Evolutionary conservation across 2,329 filamentous ascomycete genomes (phyloP).

Genomic region (Pezicula carpinea): DNA sequence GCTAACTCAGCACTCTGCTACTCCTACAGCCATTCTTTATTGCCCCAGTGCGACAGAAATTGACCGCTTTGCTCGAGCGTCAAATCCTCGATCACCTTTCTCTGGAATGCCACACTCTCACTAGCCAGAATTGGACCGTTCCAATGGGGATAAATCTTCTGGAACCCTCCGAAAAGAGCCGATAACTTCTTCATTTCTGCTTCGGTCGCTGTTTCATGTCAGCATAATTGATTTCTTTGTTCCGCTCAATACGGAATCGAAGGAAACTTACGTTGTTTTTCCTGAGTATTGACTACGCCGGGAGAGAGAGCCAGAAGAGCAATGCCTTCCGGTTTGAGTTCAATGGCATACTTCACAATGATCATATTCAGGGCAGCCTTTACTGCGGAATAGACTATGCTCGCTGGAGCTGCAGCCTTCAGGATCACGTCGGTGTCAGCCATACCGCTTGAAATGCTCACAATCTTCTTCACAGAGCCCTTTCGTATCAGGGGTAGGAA

Average conservation of each 20-base stretch:
- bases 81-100: constrained; percentile 15
- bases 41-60: constrained; percentile 15
- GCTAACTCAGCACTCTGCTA: background rate
- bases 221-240: too few species aligned
- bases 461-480: constrained; percentile 49
- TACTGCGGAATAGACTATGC: constrained; percentile 39
- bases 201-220: background rate
- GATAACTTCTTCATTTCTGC: background rate
- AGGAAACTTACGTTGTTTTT: constrained; percentile 1
- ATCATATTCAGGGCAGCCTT: constrained; percentile 50
- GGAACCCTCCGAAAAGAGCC: constrained; percentile 5
- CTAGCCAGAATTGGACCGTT: constrained; percentile 6
- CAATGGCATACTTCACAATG: constrained; percentile 45
- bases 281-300: constrained; percentile 43
- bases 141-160: constrained; percentile 9
- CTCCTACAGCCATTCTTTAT: constrained; percentile 14
- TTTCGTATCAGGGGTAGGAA: constrained; percentile 49
- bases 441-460: constrained; percentile 42
- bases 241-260: too few species aligned
- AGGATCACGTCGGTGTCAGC: constrained; percentile 42
- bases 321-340: constrained; percentile 44
- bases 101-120: constrained; percentile 13
- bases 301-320: constrained; percentile 48
- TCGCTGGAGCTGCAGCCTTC: constrained; percentile 30
- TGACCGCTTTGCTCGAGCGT: constrained; percentile 12